A percentile compares a stretch with the other conserved stretches of the same genome.
Conservation (phyloP, 2,329 filamentous ascomycete genomes). For the Hymenoscyphus fructigenus region DNA sequence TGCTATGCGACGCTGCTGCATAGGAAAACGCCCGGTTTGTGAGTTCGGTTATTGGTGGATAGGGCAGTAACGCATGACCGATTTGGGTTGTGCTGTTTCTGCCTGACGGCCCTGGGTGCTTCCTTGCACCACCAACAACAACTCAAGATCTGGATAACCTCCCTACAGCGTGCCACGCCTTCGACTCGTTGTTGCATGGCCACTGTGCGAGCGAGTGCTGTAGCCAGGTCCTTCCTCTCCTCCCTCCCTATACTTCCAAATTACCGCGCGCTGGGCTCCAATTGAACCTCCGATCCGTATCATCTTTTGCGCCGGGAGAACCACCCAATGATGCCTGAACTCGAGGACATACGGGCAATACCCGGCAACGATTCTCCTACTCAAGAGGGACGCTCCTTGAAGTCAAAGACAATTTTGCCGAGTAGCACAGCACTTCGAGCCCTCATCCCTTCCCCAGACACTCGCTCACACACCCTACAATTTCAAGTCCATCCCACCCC, state of each 20-base stretch:
- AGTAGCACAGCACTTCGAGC: not conserved
- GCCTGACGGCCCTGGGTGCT: not conserved
- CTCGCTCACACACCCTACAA: slow-evolving; percentile 2
- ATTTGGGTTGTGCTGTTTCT: not conserved
- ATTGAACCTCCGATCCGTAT: not conserved
- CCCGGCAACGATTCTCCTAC: not conserved
- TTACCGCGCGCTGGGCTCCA: slow-evolving; percentile 1
- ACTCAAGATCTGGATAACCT: not conserved
- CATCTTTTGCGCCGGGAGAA: not conserved
- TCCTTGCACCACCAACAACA: not conserved
- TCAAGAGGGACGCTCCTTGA: not conserved
- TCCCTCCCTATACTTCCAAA: not conserved
- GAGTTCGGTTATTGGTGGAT: not conserved
- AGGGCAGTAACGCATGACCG: not conserved
- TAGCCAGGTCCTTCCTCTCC: not conserved
- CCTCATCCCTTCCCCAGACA: slow-evolving; percentile 1
- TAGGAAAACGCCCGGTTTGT: not conserved
- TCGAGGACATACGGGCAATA: slow-evolving; percentile 2
- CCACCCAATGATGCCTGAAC: slow-evolving; percentile 4
- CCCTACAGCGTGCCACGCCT: not conserved
- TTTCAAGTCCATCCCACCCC: not conserved
- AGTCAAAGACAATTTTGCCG: not conserved
- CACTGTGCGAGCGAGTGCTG: not conserved
- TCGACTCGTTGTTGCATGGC: not conserved
- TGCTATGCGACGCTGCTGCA: not conserved